Conservation (phyloP, 257 asterid genomes). For the Solanum ossicruentum region DNA sequence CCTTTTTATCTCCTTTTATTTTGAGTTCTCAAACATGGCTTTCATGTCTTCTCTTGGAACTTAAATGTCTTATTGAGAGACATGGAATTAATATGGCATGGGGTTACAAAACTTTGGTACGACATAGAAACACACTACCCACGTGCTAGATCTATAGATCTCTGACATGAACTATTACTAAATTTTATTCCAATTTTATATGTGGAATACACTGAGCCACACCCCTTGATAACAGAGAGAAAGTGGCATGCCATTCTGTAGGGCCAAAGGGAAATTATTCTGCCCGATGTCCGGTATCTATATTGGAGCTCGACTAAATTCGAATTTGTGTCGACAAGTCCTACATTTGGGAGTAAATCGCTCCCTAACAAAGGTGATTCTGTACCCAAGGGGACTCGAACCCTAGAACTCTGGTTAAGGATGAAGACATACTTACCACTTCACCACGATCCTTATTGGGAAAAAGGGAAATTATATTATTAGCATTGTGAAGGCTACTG, state of each 20-base stretch:
- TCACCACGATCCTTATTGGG: too few species aligned
- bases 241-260: slow-evolving; percentile 11
- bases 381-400: too few species aligned
- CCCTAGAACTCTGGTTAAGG: too few species aligned
- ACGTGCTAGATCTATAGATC: slow-evolving; percentile 44
- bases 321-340: too few species aligned
- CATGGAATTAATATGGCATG: neutral
- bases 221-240: neutral
- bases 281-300: too few species aligned
- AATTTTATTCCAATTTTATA: neutral
- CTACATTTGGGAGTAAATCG: too few species aligned
- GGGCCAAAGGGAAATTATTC: slow-evolving; percentile 5
- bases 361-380: too few species aligned
- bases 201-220: neutral
- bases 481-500: neutral
- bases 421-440: too few species aligned
- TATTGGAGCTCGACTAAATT: too few species aligned
- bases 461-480: neutral
- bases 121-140: slow-evolving; percentile 6
- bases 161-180: slow-evolving; percentile 15
- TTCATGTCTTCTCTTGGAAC: neutral
- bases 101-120: neutral
- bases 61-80: neutral
- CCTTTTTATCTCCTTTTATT: neutral
- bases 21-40: neutral